A percentile compares a stretch with the other conserved stretches of the same genome.
These are phyloP conservation scores for Paecilomyces sp. DNA, from an alignment of 2,329 filamentous ascomycete genomes.

Conservation along the genomic window DNA sequence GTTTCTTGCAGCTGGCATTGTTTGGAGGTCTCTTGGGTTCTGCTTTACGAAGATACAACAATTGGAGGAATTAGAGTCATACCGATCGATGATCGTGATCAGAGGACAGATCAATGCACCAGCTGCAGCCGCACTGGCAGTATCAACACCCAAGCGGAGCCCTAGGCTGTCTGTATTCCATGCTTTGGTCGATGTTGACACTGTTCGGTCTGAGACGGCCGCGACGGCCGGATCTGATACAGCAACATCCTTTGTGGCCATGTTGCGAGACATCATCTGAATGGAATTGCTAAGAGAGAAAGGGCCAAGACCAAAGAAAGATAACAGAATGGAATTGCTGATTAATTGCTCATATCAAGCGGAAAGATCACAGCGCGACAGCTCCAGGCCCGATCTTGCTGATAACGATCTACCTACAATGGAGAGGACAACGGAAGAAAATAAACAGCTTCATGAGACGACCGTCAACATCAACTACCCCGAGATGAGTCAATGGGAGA, in stretches of 20 bases:
- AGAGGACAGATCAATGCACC: conserved; percentile 72
- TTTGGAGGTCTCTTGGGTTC: conserved; percentile 2
- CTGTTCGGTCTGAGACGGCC: conserved; percentile 13
- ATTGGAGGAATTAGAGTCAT: conserved; percentile 15
- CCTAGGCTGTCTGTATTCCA: conserved; percentile 75
- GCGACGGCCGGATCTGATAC: conserved; percentile 11
- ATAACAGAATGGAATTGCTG: background rate
- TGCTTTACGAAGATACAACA: background rate
- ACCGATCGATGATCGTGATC: conserved; percentile 85
- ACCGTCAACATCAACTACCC: background rate
- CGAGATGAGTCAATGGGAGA: background rate
- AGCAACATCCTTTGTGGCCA: conserved; percentile 17
- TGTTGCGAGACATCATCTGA: conserved; percentile 23
- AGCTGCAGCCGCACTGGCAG: conserved; percentile 61
- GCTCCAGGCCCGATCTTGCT: background rate
- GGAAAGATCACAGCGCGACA: background rate
- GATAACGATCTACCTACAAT: background rate
- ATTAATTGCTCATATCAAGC: background rate
- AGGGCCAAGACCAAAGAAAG: background rate
- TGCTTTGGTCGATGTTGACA: conserved; percentile 9
- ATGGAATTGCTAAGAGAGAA: conserved; percentile 1
- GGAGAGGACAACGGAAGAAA: background rate
- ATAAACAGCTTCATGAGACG: background rate
- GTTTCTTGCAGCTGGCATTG: background rate
- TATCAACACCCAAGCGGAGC: conserved; percentile 60